Evolutionary conservation across 108 stramenopile species (phyloP).

Genomic region (Cyclostephanos invisitatus): DNA sequence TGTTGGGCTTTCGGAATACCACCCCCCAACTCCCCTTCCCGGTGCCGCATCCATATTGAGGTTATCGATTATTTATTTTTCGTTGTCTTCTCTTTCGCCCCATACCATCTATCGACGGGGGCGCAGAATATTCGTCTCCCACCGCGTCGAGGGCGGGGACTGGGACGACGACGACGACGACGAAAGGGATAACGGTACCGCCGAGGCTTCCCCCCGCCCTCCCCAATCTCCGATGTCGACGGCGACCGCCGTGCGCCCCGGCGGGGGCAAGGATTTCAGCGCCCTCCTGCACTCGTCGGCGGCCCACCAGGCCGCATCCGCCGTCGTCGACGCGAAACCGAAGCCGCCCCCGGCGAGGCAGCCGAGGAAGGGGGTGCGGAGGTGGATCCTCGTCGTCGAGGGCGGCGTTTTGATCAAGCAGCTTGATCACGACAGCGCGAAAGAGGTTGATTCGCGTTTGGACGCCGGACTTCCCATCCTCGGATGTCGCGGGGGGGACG

Average conservation of each 20-base stretch:
- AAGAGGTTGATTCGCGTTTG: slow-evolving; percentile 45
- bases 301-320: slow-evolving; percentile 9
- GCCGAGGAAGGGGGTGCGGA: slow-evolving; percentile 23
- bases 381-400: slow-evolving; percentile 71
- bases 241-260: slow-evolving; percentile 6
- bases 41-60: neutral
- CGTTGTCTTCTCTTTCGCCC: no score
- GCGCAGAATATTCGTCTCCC: slow-evolving; percentile 61
- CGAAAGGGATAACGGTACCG: neutral
- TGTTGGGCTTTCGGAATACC: slow-evolving; percentile 6
- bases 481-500: slow-evolving; percentile 16
- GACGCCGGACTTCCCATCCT: slow-evolving; percentile 32
- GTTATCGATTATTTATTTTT: no score
- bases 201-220: slow-evolving; percentile 6
- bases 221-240: neutral
- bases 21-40: neutral
- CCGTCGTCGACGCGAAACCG: neutral
- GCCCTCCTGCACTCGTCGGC: slow-evolving; percentile 31
- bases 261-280: slow-evolving; percentile 45
- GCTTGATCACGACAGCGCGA: slow-evolving; percentile 72
- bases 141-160: slow-evolving; percentile 41
- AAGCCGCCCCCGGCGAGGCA: neutral
- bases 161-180: neutral
- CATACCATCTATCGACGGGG: neutral
- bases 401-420: slow-evolving; percentile 73